These are phyloP conservation scores for Pythium aquatile DNA, from an alignment of 352 stramenopile genomes.

Conservation along the genomic window DNA sequence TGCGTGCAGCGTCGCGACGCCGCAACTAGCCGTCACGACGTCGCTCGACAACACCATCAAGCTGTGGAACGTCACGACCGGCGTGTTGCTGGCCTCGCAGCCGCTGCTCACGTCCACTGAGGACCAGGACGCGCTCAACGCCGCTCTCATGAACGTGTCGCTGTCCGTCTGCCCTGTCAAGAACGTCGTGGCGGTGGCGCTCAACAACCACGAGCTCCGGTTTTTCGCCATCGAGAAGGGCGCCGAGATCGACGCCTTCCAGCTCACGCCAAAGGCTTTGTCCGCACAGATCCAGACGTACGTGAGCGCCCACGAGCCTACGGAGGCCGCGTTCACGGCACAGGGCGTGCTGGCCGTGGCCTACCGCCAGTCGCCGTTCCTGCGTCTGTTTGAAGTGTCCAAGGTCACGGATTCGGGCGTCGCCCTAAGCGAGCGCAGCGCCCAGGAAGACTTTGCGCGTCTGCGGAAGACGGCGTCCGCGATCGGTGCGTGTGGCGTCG, in stretches of 20 bases:
- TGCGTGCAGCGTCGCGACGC: conserved; percentile 39
- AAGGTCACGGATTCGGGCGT: conserved; percentile 28
- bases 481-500: conserved; percentile 42
- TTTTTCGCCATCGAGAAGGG: conserved; percentile 53
- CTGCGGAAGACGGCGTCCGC: conserved; percentile 45
- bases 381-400: conserved; percentile 51
- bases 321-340: conserved; percentile 47
- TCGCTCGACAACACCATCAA: conserved; percentile 84
- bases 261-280: conserved; percentile 29
- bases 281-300: conserved; percentile 22
- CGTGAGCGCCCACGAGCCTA: conserved; percentile 37
- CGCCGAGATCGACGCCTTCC: conserved; percentile 15
- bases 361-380: conserved; percentile 62
- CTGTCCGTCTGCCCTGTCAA: conserved; percentile 50
- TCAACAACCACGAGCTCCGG: conserved; percentile 45
- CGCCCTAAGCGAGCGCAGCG: conserved; percentile 21
- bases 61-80: conserved; percentile 60
- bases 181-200: conserved; percentile 57
- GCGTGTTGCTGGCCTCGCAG: conserved; percentile 55
- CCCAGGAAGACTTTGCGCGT: conserved; percentile 33
- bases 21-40: conserved; percentile 60
- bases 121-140: conserved; percentile 34
- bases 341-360: conserved; percentile 47
- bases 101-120: conserved; percentile 36
- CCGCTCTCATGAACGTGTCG: conserved; percentile 50